phyloP scores from a whole-genome alignment of 805 yeast genomes.

The Candida berthetii region DNA sequence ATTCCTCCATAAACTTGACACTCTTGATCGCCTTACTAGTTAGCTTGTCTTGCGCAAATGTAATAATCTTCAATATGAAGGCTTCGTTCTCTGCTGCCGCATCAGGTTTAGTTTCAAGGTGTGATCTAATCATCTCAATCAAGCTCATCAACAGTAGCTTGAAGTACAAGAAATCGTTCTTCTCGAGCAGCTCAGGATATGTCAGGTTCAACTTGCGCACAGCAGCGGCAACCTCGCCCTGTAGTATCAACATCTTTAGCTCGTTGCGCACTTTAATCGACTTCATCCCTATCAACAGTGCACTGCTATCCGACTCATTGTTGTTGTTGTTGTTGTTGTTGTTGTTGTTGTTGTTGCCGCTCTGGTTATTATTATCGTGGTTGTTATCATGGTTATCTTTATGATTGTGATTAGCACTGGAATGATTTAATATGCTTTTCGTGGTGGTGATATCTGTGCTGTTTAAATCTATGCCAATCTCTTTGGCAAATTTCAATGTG shows the following conservation, averaged over 20 bases:
- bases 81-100: conserved; percentile 14
- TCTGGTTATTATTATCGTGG: conserved; percentile 5
- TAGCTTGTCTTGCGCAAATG: conserved; percentile 56
- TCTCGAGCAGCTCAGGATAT: conserved; percentile 62
- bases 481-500: conserved; percentile 33
- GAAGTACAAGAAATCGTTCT: conserved; percentile 61
- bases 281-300: conserved; percentile 32
- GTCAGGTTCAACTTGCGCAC: conserved; percentile 48
- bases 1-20: conserved; percentile 54
- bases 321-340: no score
- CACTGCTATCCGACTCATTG: background rate
- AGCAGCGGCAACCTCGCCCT: conserved; percentile 57
- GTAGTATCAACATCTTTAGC: conserved; percentile 46
- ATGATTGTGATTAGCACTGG: no score
- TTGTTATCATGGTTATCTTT: no score
- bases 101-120: conserved; percentile 18
- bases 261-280: conserved; percentile 46
- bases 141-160: conserved; percentile 65
- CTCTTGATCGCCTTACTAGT: conserved; percentile 57
- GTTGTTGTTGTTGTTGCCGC: background rate
- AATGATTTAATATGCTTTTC: no score
- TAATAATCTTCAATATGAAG: conserved; percentile 47
- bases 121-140: conserved; percentile 68
- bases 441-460: conserved; percentile 9
- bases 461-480: conserved; percentile 19